phyloP scores from a whole-genome alignment of 257 asterid species.

The Cordia subcordata region DNA sequence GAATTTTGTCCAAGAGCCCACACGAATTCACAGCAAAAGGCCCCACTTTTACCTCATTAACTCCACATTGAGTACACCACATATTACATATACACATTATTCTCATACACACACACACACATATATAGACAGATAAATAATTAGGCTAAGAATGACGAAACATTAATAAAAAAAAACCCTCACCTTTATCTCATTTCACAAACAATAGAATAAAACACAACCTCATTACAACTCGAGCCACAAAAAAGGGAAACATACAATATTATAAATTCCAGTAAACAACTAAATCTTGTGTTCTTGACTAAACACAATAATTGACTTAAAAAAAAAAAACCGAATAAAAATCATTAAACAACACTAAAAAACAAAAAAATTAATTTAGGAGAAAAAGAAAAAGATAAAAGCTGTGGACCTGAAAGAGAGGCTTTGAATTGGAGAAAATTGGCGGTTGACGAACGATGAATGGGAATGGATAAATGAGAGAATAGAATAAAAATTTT shows the following conservation, averaged over 20 bases:
- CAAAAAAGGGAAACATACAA: neutral
- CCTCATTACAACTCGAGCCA: neutral
- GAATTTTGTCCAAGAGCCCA: neutral
- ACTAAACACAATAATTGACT: too few species aligned
- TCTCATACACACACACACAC: too few species aligned
- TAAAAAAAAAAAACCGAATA: too few species aligned
- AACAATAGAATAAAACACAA: neutral
- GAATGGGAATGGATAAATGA: neutral
- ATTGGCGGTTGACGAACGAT: slow-evolving; percentile 5
- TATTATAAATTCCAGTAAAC: too few species aligned
- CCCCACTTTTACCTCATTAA: neutral
- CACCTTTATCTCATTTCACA: neutral
- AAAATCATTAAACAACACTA: neutral
- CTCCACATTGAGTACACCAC: neutral
- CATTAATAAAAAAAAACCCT: neutral
- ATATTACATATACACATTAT: neutral
- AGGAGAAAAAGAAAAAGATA: neutral
- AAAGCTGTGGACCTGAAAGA: neutral
- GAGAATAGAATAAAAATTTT: neutral
- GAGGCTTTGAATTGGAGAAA: slow-evolving; percentile 14
- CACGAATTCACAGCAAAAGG: neutral
- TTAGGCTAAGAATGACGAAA: neutral
- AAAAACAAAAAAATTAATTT: neutral
- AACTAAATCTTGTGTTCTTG: too few species aligned
- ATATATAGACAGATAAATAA: neutral